These are phyloP conservation scores for Fusarium proliferatum DNA, from an alignment of 2,329 filamentous ascomycete genomes.

Conservation along the genomic window DNA sequence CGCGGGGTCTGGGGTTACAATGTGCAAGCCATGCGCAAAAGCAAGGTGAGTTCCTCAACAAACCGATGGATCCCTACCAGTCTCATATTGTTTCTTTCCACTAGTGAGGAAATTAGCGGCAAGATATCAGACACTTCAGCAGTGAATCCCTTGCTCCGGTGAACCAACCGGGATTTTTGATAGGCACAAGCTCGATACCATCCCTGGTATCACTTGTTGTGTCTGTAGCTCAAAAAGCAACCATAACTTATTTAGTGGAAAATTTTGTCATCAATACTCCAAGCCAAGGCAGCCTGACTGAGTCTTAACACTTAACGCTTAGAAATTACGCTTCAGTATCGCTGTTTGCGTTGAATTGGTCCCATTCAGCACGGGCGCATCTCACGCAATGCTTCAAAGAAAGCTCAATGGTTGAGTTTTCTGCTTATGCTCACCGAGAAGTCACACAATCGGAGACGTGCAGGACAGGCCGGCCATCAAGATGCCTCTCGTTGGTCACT, in stretches of 20 bases:
- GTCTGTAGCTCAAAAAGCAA: background rate
- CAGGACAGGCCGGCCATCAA: background rate
- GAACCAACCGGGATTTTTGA: background rate
- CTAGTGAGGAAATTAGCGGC: background rate
- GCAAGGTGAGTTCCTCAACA: background rate
- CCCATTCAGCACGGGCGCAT: background rate
- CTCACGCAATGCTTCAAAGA: background rate
- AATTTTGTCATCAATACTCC: background rate
- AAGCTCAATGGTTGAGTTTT: background rate
- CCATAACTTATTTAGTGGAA: background rate
- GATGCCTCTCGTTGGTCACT: background rate
- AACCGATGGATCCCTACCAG: background rate
- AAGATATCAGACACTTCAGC: background rate
- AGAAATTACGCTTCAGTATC: background rate
- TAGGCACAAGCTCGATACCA: background rate
- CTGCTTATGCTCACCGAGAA: background rate
- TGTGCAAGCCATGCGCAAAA: conserved; percentile 4
- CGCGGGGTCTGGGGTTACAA: conserved; percentile 31
- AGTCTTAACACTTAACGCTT: background rate
- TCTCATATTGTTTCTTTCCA: background rate
- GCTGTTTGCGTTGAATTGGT: background rate
- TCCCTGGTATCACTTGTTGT: background rate
- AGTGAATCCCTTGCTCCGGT: background rate
- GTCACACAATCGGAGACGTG: background rate
- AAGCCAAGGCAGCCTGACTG: background rate